Conservation (phyloP, 805 yeast species). For the Priceomyces castillae region DNA sequence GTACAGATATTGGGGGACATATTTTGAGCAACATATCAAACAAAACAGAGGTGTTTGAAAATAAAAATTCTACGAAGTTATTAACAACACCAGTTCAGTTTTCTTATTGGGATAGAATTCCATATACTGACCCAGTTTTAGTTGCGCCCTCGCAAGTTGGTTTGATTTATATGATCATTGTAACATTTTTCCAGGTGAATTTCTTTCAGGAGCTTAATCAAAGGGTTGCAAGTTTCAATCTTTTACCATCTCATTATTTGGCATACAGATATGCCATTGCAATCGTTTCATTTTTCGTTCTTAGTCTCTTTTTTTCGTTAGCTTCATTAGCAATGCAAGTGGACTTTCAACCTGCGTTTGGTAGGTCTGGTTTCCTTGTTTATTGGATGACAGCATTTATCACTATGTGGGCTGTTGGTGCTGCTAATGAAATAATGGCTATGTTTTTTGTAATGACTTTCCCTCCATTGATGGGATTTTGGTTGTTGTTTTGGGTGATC, state of each 20-base stretch:
- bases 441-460: constrained; percentile 47
- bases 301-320: constrained; percentile 56
- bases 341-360: constrained; percentile 56
- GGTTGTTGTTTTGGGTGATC: constrained; percentile 71
- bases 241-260: constrained; percentile 45
- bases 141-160: constrained; percentile 75
- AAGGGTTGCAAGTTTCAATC: constrained; percentile 41
- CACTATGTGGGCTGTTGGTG: constrained; percentile 75
- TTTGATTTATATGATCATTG: constrained; percentile 64
- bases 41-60: constrained; percentile 13
- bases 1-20: constrained; percentile 22
- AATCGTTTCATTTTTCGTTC: constrained; percentile 51
- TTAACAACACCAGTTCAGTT: constrained; percentile 36
- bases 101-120: constrained; percentile 44
- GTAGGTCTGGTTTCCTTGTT: constrained; percentile 67
- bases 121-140: constrained; percentile 48
- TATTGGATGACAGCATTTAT: constrained; percentile 69
- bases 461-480: constrained; percentile 68
- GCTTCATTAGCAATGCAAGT: constrained; percentile 70
- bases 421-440: constrained; percentile 66
- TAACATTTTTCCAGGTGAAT: constrained; percentile 69
- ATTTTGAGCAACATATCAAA: constrained; percentile 13
- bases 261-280: constrained; percentile 51
- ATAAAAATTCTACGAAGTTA: constrained; percentile 15
- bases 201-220: constrained; percentile 57